Base-by-base conservation (phyloP, 2,329 filamentous ascomycete species). In the Thielaviopsis ethacetica region DNA sequence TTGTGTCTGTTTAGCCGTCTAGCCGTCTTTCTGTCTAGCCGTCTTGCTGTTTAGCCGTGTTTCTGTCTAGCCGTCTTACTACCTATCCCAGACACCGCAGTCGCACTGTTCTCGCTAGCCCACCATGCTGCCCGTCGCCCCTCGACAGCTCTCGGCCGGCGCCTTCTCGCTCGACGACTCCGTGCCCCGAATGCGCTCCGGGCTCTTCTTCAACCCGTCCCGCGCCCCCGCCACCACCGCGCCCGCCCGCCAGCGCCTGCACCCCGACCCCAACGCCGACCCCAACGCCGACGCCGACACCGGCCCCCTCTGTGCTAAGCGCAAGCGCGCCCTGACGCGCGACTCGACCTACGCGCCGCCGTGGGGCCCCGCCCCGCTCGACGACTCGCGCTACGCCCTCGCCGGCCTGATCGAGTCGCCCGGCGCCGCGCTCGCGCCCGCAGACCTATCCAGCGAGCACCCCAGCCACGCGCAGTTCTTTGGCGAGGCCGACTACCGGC, bases 401-500 rank as follows among this genome's bases (percentile, higher is more conserved):
- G 74, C 73, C 2, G 74, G 74, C 7, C 73, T 75, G 62, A 73
- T 76, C 54, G 69, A 72, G 26, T 73, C 72, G 0, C 70, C 71
- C 0, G 68, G 67, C 19, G 65, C 65, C 6, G 62, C 64, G 2
- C 61, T 64, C 5, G 27, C 38, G 17, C 24, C 49, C 22, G 47
- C 38, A 41, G 41, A 19, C 13, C 19, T 54, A 13, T 27, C 38
- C 15, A 41, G 49, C 15, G 41, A 59, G 13, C 58, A 81, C 78
- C 66, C 69, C 76, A 61, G 80, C 79, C 65, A 81, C 78, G 2
- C 5, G 2, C 30, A 34, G 30, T 34, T 34, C 30, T 34, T 34
- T 34, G 30, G 30, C 15, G 79, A 82, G 62, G 68, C 77, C 21
- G 76, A 80, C 64, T 82, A 81, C 65, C 71, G 79, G 53, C 73